Conservation (phyloP, 1,139 yeast species). For the Nadsonia starkeyi-henricii region DNA sequence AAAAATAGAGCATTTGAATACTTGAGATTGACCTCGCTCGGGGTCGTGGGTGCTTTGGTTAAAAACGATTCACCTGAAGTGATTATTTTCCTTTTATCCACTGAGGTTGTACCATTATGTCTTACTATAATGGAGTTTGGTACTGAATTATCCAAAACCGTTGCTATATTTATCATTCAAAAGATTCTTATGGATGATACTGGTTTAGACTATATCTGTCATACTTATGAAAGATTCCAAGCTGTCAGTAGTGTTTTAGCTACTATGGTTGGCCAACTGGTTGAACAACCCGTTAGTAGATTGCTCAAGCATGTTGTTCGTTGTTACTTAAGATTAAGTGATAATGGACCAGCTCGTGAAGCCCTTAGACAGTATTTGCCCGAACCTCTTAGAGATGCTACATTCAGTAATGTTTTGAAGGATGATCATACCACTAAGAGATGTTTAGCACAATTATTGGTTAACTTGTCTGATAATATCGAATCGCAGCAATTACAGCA, state of each 20-base stretch:
- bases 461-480: constrained; percentile 39
- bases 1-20: constrained; percentile 90
- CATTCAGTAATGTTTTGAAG: constrained; percentile 62
- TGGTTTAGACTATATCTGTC: constrained; percentile 84
- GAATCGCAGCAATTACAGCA: constrained; percentile 8
- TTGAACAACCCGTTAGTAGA: constrained; percentile 58
- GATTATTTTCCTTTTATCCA: constrained; percentile 73
- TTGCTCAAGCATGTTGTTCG: constrained; percentile 85
- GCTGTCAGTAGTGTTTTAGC: constrained; percentile 85
- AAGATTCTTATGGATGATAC: constrained; percentile 84
- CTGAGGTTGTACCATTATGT: constrained; percentile 92
- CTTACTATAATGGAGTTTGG: constrained; percentile 91
- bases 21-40: constrained; percentile 78
- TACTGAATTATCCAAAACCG: constrained; percentile 86
- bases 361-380: constrained; percentile 78
- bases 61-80: constrained; percentile 95
- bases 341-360: constrained; percentile 80
- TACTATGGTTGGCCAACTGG: constrained; percentile 78
- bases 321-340: constrained; percentile 82
- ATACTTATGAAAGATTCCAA: constrained; percentile 85
- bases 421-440: constrained; percentile 85
- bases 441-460: constrained; percentile 69
- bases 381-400: constrained; percentile 79
- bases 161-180: constrained; percentile 88
- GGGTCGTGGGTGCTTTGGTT: constrained; percentile 93